A percentile compares a stretch with the other conserved stretches of the same genome.
Conservation (phyloP, 306 rosid species). For the Sindora glabra region DNA sequence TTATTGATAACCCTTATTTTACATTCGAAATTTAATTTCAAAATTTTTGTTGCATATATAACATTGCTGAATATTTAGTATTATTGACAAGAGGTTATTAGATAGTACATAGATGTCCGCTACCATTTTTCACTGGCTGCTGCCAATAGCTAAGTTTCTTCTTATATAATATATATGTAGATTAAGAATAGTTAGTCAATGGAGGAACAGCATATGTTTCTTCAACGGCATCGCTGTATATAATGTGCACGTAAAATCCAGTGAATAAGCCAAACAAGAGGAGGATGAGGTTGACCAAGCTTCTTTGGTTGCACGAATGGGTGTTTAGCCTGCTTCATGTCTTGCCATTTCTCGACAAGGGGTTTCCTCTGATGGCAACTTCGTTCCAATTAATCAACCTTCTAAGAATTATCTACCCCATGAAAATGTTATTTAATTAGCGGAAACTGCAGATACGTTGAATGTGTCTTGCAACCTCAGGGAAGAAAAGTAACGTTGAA, state of each 20-base stretch:
- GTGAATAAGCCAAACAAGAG: conserved; percentile 9
- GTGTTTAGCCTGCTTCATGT: conserved; percentile 13
- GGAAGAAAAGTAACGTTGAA: neutral
- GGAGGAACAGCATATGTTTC: too few relatives aligned
- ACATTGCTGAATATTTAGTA: too few relatives aligned
- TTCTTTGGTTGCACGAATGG: conserved; percentile 12
- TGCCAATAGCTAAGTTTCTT: too few relatives aligned
- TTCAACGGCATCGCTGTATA: conserved; percentile 22
- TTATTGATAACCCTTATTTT: too few relatives aligned
- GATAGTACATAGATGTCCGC: too few relatives aligned
- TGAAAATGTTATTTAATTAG: neutral
- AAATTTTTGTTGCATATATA: too few relatives aligned
- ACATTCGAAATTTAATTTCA: too few relatives aligned
- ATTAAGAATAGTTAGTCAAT: neutral
- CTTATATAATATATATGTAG: neutral
- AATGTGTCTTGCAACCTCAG: neutral
- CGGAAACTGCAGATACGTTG: neutral
- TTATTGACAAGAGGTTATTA: too few relatives aligned
- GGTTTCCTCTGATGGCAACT: conserved; percentile 13
- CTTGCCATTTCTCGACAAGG: conserved; percentile 23
- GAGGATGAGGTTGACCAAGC: conserved; percentile 14
- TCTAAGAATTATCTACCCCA: neutral
- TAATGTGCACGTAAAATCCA: conserved; percentile 20
- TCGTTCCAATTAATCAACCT: neutral
- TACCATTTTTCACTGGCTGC: too few relatives aligned